Evolutionary conservation across 768 basidiomycete species (phyloP).

Genomic region (Boletales sp.): DNA sequence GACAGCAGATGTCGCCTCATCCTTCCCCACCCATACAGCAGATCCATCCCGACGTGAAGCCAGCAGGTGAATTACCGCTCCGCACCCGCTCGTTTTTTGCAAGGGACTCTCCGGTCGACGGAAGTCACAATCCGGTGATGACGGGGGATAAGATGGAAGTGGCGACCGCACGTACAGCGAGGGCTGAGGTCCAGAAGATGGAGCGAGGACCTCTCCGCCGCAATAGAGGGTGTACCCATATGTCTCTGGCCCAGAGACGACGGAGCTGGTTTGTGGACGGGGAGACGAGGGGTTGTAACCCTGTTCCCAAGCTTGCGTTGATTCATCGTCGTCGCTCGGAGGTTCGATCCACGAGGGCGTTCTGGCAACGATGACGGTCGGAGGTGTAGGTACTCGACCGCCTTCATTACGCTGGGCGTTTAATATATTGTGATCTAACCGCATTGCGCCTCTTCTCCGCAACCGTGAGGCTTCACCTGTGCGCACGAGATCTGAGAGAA

Average conservation of each 20-base stretch:
- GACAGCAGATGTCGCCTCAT: slow-evolving; percentile 48
- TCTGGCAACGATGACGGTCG: slow-evolving; percentile 25
- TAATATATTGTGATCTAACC: slow-evolving; percentile 45
- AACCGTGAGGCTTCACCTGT: slow-evolving; percentile 71
- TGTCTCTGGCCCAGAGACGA: slow-evolving; percentile 14
- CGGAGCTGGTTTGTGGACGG: slow-evolving; percentile 19
- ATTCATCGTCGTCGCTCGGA: slow-evolving; percentile 32
- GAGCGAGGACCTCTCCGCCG: slow-evolving; percentile 31
- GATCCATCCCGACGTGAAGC: slow-evolving; percentile 51
- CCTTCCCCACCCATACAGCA: slow-evolving; percentile 57
- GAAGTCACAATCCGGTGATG: slow-evolving; percentile 18
- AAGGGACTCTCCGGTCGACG: slow-evolving; percentile 5
- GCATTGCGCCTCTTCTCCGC: slow-evolving; percentile 70
- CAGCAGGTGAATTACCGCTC: slow-evolving; percentile 53
- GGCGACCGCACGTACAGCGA: slow-evolving; percentile 32
- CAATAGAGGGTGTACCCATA: slow-evolving; percentile 40
- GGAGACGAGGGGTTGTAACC: slow-evolving; percentile 28
- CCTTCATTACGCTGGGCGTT: slow-evolving; percentile 27
- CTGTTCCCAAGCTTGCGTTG: slow-evolving; percentile 32
- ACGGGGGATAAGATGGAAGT: slow-evolving; percentile 34
- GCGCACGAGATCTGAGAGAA: slow-evolving; percentile 70
- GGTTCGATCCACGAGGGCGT: slow-evolving; percentile 34
- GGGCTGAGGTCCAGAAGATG: slow-evolving; percentile 3
- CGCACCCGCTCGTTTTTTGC: slow-evolving; percentile 53
- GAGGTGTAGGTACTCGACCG: slow-evolving; percentile 18